Percentiles rank a stretch among this genome's conserved stretches.
phyloP scores from a whole-genome alignment of 352 stramenopile genomes.

The Globisporangium cylindrosporum region DNA sequence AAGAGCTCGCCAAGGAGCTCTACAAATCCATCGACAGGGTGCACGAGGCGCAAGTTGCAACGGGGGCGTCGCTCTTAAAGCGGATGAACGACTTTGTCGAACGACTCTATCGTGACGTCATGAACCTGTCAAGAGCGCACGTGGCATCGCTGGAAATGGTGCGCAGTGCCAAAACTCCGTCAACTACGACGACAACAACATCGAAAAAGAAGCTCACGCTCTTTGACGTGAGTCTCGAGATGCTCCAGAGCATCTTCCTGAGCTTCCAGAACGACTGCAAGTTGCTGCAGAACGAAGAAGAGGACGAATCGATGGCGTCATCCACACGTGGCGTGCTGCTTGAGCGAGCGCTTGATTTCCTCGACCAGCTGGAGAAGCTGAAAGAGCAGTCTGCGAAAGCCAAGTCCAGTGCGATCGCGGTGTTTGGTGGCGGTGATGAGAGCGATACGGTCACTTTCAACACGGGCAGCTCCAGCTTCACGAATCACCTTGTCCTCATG shows the following conservation, averaged over 20 bases:
- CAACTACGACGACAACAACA: conserved; percentile 4
- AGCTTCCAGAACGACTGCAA: conserved; percentile 34
- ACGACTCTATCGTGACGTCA: conserved; percentile 47
- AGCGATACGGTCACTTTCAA: conserved; percentile 15
- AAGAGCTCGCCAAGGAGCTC: conserved; percentile 36
- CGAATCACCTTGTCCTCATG: conserved; percentile 36
- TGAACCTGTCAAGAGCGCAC: conserved; percentile 45
- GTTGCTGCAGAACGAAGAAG: neutral
- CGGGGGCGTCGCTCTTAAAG: conserved; percentile 20
- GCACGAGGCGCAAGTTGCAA: conserved; percentile 19
- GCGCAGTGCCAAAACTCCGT: conserved; percentile 16
- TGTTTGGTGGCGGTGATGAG: neutral
- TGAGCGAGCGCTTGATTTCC: conserved; percentile 36
- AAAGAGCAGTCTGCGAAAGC: conserved; percentile 38
- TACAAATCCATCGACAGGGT: conserved; percentile 31
- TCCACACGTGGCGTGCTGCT: conserved; percentile 26
- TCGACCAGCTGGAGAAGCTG: conserved; percentile 45
- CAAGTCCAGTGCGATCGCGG: conserved; percentile 21
- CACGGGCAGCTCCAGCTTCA: conserved; percentile 31
- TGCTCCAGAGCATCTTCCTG: conserved; percentile 37
- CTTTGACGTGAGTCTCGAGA: conserved; percentile 36
- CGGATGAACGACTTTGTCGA: conserved; percentile 32
- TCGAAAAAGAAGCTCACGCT: conserved; percentile 17
- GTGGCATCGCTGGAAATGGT: conserved; percentile 42
- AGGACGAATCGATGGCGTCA: conserved; percentile 17